A percentile compares a stretch with the other conserved stretches of the same genome.
Evolutionary conservation across 768 basidiomycete species (phyloP).

Genomic region (Exidia glandulosa): DNA sequence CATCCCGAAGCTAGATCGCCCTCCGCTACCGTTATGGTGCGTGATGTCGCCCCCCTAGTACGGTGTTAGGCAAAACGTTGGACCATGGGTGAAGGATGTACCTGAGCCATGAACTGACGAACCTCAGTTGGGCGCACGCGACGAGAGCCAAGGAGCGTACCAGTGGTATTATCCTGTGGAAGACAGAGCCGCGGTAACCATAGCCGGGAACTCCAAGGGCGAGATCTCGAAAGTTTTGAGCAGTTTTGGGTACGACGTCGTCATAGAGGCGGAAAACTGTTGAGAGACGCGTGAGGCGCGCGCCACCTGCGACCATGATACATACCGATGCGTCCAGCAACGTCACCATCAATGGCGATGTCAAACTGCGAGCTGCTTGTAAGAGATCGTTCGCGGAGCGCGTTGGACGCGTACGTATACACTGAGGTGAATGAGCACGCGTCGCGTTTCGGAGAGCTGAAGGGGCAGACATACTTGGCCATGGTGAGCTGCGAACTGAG

Average conservation of each 20-base stretch:
- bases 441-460: not conserved
- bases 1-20: conserved; percentile 25
- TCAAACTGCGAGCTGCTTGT: conserved; percentile 7
- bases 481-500: not conserved
- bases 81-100: not conserved
- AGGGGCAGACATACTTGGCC: not conserved
- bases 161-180: conserved; percentile 28
- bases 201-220: not conserved
- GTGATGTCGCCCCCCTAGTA: conserved; percentile 21
- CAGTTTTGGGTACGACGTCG: conserved; percentile 29
- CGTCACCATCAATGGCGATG: conserved; percentile 8
- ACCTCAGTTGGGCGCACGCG: not conserved
- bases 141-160: not conserved
- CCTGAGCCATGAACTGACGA: not conserved
- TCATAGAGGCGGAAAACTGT: conserved; percentile 24
- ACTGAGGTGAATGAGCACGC: not conserved
- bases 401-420: not conserved
- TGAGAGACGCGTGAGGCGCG: not conserved
- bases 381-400: not conserved
- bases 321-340: conserved; percentile 11
- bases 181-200: conserved; percentile 25
- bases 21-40: conserved; percentile 22
- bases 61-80: not conserved
- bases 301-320: not conserved
- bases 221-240: conserved; percentile 25